These are phyloP conservation scores for Musa beccarii DNA, from an alignment of 176 grass and related monocot species.

Conservation along the genomic window DNA sequence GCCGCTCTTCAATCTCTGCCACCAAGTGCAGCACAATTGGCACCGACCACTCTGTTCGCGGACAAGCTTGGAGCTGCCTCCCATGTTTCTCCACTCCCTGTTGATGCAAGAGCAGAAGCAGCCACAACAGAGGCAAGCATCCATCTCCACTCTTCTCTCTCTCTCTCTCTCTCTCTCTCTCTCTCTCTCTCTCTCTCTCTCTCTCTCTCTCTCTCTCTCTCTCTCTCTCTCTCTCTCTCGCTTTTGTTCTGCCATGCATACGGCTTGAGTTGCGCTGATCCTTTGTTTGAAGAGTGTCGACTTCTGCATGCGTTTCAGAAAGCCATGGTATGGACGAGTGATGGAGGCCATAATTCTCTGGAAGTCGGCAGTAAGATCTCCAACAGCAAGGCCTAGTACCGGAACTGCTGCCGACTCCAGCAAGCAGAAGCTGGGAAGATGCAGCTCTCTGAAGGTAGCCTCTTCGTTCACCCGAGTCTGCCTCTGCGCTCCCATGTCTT, in stretches of 20 bases:
- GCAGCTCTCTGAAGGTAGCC: conserved; percentile 77
- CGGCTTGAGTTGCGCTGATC: too few relatives aligned
- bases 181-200: too few relatives aligned
- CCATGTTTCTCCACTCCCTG: conserved; percentile 72
- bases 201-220: not conserved
- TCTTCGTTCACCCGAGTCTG: conserved; percentile 89
- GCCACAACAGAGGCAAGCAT: conserved; percentile 37
- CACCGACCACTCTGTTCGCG: not conserved
- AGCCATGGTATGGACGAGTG: conserved; percentile 60
- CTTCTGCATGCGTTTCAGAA: conserved; percentile 16
- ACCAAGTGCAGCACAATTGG: not conserved
- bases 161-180: not conserved
- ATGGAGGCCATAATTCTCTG: conserved; percentile 54
- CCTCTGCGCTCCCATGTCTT: conserved; percentile 78
- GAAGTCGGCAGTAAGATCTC: conserved; percentile 35
- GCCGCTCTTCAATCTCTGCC: not conserved
- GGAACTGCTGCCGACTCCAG: not conserved
- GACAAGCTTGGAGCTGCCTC: not conserved
- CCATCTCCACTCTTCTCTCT: not conserved
- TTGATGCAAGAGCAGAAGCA: conserved; percentile 53
- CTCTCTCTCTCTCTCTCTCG: too few relatives aligned
- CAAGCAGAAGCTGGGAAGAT: conserved; percentile 50
- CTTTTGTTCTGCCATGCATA: too few relatives aligned
- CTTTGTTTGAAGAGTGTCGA: too few relatives aligned
- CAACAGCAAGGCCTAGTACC: not conserved